These are phyloP conservation scores for Pythium sukuiense DNA, from an alignment of 352 stramenopile genomes.

Conservation along the genomic window DNA sequence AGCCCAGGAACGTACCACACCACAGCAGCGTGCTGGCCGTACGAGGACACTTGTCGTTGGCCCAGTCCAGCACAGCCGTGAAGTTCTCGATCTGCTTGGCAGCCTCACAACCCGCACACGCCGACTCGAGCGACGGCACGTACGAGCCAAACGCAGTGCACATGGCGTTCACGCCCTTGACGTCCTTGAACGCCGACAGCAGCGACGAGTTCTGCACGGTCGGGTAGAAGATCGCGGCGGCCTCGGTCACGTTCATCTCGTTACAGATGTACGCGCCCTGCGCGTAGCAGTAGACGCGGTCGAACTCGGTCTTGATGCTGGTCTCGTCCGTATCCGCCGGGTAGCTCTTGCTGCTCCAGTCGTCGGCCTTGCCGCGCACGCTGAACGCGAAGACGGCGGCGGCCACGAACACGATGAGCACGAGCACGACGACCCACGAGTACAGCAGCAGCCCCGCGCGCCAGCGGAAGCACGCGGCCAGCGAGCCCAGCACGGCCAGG, in stretches of 20 bases:
- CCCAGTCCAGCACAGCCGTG: slow-evolving; percentile 75
- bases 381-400: slow-evolving; percentile 50
- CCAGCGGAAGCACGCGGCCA: slow-evolving; percentile 61
- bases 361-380: slow-evolving; percentile 35
- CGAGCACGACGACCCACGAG: slow-evolving; percentile 44
- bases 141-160: slow-evolving; percentile 46
- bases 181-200: slow-evolving; percentile 35
- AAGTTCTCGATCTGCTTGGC: slow-evolving; percentile 66
- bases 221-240: slow-evolving; percentile 48
- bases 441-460: slow-evolving; percentile 60
- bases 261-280: slow-evolving; percentile 77
- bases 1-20: slow-evolving; percentile 57
- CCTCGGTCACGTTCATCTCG: slow-evolving; percentile 48
- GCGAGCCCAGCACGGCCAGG: slow-evolving; percentile 56
- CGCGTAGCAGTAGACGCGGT: slow-evolving; percentile 71
- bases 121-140: slow-evolving; percentile 36
- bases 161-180: slow-evolving; percentile 56
- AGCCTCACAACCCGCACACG: slow-evolving; percentile 52
- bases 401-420: slow-evolving; percentile 53
- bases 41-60: slow-evolving; percentile 72
- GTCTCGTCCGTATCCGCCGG: slow-evolving; percentile 50
- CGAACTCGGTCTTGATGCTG: slow-evolving; percentile 57
- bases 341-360: slow-evolving; percentile 51
- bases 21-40: slow-evolving; percentile 52
- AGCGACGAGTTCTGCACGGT: slow-evolving; percentile 33